phyloP scores from a whole-genome alignment of 768 basidiomycete species.

The Collybia sordida region DNA sequence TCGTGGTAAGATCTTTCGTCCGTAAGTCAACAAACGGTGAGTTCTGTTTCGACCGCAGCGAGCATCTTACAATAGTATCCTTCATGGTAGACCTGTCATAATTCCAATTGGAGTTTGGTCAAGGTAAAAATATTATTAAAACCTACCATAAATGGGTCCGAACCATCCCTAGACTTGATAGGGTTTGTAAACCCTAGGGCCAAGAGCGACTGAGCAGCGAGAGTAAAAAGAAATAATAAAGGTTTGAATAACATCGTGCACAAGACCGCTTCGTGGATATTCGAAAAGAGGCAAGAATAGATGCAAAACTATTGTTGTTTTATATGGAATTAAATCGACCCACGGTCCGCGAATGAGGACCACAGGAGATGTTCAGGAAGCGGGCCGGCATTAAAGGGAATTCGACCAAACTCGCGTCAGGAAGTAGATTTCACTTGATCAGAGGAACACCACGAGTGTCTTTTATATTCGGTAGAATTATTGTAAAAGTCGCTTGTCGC shows the following conservation, averaged over 20 bases:
- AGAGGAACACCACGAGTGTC: too few relatives aligned
- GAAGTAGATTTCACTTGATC: too few relatives aligned
- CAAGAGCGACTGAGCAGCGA: slow-evolving; percentile 8
- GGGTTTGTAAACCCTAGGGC: slow-evolving; percentile 23
- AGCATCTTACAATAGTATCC: slow-evolving; percentile 25
- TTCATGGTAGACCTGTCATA: slow-evolving; percentile 22
- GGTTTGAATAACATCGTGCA: slow-evolving; percentile 4
- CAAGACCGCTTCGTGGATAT: not conserved
- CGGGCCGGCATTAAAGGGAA: too few relatives aligned
- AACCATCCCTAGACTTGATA: slow-evolving; percentile 24
- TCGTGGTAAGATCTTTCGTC: slow-evolving; percentile 22
- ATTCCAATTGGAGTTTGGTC: not conserved
- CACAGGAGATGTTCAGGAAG: too few relatives aligned
- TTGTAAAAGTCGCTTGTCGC: slow-evolving; percentile 1
- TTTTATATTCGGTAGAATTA: too few relatives aligned
- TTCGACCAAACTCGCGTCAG: too few relatives aligned
- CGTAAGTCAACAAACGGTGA: not conserved
- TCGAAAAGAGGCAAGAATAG: not conserved
- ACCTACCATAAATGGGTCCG: slow-evolving; percentile 28
- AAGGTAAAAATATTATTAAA: not conserved
- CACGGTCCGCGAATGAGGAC: too few relatives aligned
- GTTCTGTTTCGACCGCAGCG: not conserved
- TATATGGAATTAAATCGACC: too few relatives aligned
- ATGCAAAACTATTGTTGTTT: not conserved
- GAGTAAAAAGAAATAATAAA: slow-evolving; percentile 9